phyloP scores from a whole-genome alignment of 495 filamentous ascomycete species.

The Podospora anserina region DNA sequence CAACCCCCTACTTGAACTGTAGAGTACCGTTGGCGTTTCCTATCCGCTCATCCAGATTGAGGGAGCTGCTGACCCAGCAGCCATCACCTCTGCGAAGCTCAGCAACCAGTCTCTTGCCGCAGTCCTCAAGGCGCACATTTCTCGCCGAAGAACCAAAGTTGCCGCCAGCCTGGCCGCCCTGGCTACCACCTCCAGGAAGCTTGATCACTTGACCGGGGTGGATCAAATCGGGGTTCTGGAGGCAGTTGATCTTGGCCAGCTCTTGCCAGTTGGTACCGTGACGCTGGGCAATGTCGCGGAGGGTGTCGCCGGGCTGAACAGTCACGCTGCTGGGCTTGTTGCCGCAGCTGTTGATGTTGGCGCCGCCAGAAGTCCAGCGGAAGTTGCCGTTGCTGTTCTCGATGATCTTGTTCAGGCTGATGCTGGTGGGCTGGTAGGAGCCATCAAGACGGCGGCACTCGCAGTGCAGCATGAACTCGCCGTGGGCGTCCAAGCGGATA shows the following conservation, averaged over 20 bases:
- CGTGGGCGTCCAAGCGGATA: slow-evolving; percentile 31
- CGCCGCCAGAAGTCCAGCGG: slow-evolving; percentile 26
- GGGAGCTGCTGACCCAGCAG: slow-evolving; percentile 32
- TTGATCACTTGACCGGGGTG: slow-evolving; percentile 36
- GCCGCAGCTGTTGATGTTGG: slow-evolving; percentile 6
- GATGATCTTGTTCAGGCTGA: slow-evolving; percentile 35
- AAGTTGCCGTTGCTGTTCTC: slow-evolving; percentile 35
- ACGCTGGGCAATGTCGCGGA: slow-evolving; percentile 31
- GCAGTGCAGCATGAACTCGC: slow-evolving; percentile 34
- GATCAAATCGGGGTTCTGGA: slow-evolving; percentile 38
- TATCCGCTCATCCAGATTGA: slow-evolving; percentile 44
- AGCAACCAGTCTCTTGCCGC: slow-evolving; percentile 40
- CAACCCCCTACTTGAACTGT: background rate
- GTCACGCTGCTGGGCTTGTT: slow-evolving; percentile 17
- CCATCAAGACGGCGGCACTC: slow-evolving; percentile 33
- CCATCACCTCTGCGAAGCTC: slow-evolving; percentile 36
- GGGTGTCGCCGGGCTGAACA: slow-evolving; percentile 37
- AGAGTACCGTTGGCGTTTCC: slow-evolving; percentile 40
- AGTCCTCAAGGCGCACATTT: slow-evolving; percentile 38
- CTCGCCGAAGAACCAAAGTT: slow-evolving; percentile 41
- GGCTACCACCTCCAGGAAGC: slow-evolving; percentile 29
- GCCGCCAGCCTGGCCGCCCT: slow-evolving; percentile 27
- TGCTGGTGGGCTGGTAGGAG: slow-evolving; percentile 28
- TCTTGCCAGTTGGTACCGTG: slow-evolving; percentile 30
- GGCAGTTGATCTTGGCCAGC: slow-evolving; percentile 31